Conservation (phyloP, 2,329 filamentous ascomycete genomes). For the Hymenoscyphus fraxineus region DNA sequence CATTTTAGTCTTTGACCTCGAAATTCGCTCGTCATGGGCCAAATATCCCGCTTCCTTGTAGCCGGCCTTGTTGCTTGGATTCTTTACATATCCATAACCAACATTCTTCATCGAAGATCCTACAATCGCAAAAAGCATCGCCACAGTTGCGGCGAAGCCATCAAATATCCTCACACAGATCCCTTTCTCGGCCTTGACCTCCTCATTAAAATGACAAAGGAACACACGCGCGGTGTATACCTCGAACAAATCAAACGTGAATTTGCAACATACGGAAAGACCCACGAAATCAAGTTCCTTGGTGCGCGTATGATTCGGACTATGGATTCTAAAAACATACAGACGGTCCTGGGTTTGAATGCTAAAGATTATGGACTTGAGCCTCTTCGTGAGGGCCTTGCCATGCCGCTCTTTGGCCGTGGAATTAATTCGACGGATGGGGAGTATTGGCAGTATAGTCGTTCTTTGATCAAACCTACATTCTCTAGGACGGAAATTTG, state of each 20-base stretch:
- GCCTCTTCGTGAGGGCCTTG: neutral
- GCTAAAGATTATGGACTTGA: neutral
- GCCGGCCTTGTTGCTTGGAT: neutral
- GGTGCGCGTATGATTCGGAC: conserved; percentile 2
- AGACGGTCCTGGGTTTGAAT: neutral
- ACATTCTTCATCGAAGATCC: neutral
- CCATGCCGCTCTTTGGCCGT: neutral
- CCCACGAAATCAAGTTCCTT: neutral
- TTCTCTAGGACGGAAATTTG: conserved; percentile 45
- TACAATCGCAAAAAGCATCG: neutral
- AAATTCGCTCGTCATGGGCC: neutral
- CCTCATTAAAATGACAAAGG: neutral
- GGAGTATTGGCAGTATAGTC: conserved; percentile 36
- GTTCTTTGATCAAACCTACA: conserved; percentile 47
- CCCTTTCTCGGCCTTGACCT: conserved; percentile 3
- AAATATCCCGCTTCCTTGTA: neutral
- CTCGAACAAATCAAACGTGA: neutral
- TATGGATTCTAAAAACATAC: neutral
- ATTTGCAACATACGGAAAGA: neutral
- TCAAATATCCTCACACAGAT: conserved; percentile 2
- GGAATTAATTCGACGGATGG: conserved; percentile 1
- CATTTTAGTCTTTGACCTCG: neutral
- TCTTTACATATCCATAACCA: neutral
- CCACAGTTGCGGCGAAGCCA: neutral
- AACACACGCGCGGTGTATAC: neutral